Conservation (phyloP, 2,329 filamentous ascomycete species). For the Lomentospora prolificans region DNA sequence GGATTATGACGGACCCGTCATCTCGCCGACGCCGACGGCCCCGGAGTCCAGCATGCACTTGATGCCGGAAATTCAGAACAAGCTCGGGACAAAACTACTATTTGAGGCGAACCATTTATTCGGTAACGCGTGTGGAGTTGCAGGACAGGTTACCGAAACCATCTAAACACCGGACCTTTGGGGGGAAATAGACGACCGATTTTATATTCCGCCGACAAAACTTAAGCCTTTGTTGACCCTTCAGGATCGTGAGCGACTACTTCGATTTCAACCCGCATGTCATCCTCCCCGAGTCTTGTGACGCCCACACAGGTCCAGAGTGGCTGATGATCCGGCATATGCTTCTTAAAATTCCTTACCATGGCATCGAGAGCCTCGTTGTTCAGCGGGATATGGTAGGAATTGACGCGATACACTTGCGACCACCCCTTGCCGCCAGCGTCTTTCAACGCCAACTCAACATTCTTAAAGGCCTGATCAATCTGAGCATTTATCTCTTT, state of each 20-base stretch:
- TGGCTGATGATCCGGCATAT: slow-evolving; percentile 41
- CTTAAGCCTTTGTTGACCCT: slow-evolving; percentile 11
- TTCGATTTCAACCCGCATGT: slow-evolving; percentile 51
- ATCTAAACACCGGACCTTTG: no score
- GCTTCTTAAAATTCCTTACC: slow-evolving; percentile 36
- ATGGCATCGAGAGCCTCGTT: slow-evolving; percentile 29
- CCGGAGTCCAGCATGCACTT: no score
- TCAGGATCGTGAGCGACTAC: slow-evolving; percentile 36
- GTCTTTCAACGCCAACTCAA: slow-evolving; percentile 37
- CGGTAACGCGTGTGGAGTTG: no score
- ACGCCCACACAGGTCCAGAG: slow-evolving; percentile 47
- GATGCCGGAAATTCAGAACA: no score
- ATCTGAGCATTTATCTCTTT: slow-evolving; percentile 33
- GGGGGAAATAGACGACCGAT: no score
- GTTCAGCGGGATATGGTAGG: slow-evolving; percentile 33
- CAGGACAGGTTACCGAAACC: no score
- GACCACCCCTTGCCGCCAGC: slow-evolving; percentile 46
- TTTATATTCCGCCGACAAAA: not conserved
- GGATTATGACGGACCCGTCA: no score
- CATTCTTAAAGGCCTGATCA: slow-evolving; percentile 45
- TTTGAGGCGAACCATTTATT: no score
- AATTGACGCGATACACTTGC: slow-evolving; percentile 41
- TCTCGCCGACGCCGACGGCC: not conserved
- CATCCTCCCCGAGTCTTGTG: slow-evolving; percentile 30
- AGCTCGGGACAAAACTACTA: no score